Conservation (phyloP, 176 grass and related monocot genomes). For the Oryza brachyantha region DNA sequence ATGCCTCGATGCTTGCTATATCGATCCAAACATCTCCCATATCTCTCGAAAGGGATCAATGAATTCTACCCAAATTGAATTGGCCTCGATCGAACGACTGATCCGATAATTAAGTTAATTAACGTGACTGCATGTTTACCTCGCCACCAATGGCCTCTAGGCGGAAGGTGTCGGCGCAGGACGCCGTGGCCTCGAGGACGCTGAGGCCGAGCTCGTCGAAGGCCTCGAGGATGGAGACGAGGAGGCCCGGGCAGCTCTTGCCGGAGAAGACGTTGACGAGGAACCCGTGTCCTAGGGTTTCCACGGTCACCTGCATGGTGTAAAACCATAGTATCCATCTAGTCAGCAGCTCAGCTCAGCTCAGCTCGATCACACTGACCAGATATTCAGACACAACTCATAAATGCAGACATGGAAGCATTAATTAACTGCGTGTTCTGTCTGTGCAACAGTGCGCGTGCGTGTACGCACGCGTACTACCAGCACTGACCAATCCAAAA, state of each 20-base stretch:
- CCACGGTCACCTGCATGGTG: conserved; percentile 66
- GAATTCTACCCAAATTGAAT: not conserved
- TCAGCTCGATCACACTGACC: not conserved
- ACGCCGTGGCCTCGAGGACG: conserved; percentile 78
- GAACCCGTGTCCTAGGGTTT: conserved; percentile 84
- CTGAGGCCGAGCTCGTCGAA: conserved; percentile 88
- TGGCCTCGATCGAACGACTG: not conserved
- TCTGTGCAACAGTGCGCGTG: not conserved
- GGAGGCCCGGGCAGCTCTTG: conserved; percentile 82
- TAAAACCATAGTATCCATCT: not conserved
- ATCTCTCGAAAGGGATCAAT: not conserved
- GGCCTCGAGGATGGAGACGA: conserved; percentile 77
- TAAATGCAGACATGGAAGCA: not conserved
- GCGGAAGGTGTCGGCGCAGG: conserved; percentile 77
- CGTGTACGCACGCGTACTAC: not conserved
- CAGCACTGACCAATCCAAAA: not conserved
- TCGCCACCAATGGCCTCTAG: conserved; percentile 72
- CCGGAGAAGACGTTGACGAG: conserved; percentile 74
- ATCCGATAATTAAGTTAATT: not conserved
- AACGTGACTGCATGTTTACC: conserved; percentile 40
- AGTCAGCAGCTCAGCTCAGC: conserved; percentile 19
- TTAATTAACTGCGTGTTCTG: not conserved
- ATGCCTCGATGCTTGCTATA: not conserved
- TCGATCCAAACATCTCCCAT: not conserved
- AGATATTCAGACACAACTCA: not conserved